Evolutionary conservation across 495 filamentous ascomycete genomes (phyloP).

Genomic region (Podospora fimiseda): DNA sequence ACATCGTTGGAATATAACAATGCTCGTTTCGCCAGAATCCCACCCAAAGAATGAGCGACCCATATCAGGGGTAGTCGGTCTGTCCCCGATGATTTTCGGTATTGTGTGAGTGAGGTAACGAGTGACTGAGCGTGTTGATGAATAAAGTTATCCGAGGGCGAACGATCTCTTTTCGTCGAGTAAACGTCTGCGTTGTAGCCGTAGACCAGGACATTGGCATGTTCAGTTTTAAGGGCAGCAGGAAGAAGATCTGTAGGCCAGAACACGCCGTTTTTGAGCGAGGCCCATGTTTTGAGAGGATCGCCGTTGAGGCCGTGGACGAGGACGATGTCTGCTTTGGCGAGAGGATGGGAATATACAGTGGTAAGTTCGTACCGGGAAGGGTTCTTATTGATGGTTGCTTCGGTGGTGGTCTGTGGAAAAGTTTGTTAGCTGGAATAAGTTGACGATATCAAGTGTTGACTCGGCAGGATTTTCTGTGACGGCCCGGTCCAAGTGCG

Average conservation of each 20-base stretch:
- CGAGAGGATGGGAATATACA: slow-evolving; percentile 56
- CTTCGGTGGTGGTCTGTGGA: slow-evolving; percentile 21
- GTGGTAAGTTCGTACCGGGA: slow-evolving; percentile 64
- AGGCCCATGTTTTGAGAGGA: slow-evolving; percentile 69
- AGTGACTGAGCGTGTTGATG: slow-evolving; percentile 82
- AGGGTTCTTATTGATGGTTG: slow-evolving; percentile 48
- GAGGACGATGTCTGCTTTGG: slow-evolving; percentile 62
- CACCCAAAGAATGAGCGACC: slow-evolving; percentile 77
- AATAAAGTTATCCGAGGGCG: slow-evolving; percentile 61
- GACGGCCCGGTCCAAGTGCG: neutral
- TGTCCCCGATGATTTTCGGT: slow-evolving; percentile 49
- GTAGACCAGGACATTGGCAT: slow-evolving; percentile 69
- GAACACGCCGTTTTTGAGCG: slow-evolving; percentile 53
- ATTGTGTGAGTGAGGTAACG: slow-evolving; percentile 49
- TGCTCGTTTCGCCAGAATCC: slow-evolving; percentile 69
- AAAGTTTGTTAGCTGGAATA: neutral
- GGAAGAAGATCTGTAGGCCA: slow-evolving; percentile 77
- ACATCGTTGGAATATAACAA: slow-evolving; percentile 55
- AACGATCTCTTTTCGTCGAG: slow-evolving; percentile 37
- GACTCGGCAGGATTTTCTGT: neutral
- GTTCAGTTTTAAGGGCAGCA: slow-evolving; percentile 50
- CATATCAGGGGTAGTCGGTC: slow-evolving; percentile 71
- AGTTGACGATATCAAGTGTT: neutral
- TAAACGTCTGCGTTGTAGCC: slow-evolving; percentile 81
- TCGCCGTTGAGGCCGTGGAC: slow-evolving; percentile 83